Evolutionary conservation across 495 filamentous ascomycete genomes (phyloP).

Genomic region (Neurospora terricola): DNA sequence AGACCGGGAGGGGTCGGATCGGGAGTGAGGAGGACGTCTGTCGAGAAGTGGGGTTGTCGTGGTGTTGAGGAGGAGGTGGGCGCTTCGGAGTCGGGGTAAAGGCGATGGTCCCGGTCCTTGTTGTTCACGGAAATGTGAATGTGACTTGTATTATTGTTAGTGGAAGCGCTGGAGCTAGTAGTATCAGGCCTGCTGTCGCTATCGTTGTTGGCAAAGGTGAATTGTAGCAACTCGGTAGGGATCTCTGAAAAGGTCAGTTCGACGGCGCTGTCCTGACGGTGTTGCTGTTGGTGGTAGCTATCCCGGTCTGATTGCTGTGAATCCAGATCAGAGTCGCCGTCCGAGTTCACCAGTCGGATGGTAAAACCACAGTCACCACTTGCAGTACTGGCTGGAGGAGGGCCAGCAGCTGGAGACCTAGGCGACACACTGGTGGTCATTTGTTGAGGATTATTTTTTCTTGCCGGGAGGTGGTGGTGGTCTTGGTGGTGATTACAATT

Average conservation of each 20-base stretch:
- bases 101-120: neutral
- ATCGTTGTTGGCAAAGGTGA: slow-evolving; percentile 18
- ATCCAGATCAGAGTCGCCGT: neutral
- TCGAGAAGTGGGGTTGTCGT: slow-evolving; percentile 1
- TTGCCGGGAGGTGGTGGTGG: neutral
- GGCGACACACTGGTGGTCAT: neutral
- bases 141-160: slow-evolving; percentile 4
- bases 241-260: slow-evolving; percentile 33
- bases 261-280: slow-evolving; percentile 9
- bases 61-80: neutral
- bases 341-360: neutral
- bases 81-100: neutral
- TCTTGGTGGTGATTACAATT: neutral
- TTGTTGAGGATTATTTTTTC: neutral
- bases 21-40: slow-evolving; percentile 6
- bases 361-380: neutral
- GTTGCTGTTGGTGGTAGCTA: slow-evolving; percentile 12
- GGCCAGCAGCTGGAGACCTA: neutral
- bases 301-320: slow-evolving; percentile 13
- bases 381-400: neutral
- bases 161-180: slow-evolving; percentile 3
- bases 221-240: slow-evolving; percentile 28
- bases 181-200: slow-evolving; percentile 2
- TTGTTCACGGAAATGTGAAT: neutral
- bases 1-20: slow-evolving; percentile 19